These are phyloP conservation scores for Paecilomyces dactylethromorphus DNA, from an alignment of 2,329 filamentous ascomycete genomes.

Conservation along the genomic window DNA sequence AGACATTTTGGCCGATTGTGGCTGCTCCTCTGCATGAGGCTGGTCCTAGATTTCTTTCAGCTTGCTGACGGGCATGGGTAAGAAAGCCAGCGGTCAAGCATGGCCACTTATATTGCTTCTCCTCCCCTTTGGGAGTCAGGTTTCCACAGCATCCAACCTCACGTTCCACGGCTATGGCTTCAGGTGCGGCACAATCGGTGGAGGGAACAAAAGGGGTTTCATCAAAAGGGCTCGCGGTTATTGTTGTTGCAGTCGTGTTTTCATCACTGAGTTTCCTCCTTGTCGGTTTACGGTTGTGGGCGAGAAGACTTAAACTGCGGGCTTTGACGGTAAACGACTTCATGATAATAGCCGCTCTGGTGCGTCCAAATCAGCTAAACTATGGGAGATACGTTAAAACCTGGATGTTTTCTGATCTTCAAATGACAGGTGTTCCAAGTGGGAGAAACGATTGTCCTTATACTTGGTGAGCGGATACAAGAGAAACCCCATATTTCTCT, in stretches of 20 bases:
- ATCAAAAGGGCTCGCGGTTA: background rate
- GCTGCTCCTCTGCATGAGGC: background rate
- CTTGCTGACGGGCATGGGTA: background rate
- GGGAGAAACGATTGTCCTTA: background rate
- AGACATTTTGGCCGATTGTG: background rate
- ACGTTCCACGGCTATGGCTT: background rate
- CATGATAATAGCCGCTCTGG: background rate
- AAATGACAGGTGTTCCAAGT: background rate
- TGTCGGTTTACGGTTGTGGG: background rate
- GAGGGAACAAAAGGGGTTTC: background rate
- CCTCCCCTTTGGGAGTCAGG: background rate
- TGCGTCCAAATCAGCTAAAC: background rate
- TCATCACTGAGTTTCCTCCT: background rate
- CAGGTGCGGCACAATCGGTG: background rate
- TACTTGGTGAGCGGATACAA: background rate
- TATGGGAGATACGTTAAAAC: background rate
- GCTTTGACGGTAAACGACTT: background rate
- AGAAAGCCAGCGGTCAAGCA: background rate
- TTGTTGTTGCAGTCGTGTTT: background rate
- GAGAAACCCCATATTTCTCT: background rate
- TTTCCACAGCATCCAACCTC: background rate
- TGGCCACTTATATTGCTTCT: background rate
- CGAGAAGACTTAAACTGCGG: background rate
- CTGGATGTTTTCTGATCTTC: background rate
- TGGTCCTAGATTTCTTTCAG: background rate